Conservation (phyloP, 192 early-diverging fungal genomes). For the Coemansia sp. region DNA sequence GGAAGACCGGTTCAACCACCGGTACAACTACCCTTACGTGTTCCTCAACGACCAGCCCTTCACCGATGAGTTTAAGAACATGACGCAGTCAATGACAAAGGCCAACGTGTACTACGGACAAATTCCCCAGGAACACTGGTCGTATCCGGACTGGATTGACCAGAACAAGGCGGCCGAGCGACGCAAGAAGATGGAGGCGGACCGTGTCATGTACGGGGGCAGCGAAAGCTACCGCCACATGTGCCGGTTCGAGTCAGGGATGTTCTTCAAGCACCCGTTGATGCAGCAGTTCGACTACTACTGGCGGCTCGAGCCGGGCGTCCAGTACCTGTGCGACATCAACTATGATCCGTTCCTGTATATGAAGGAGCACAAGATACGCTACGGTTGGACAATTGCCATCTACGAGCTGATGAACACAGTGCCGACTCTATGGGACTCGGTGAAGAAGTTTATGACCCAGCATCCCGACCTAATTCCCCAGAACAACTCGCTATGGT, state of each 20-base stretch:
- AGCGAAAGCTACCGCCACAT: constrained; percentile 47
- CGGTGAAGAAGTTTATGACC: constrained; percentile 46
- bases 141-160: constrained; percentile 71
- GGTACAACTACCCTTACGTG: constrained; percentile 77
- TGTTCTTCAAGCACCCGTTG: constrained; percentile 39
- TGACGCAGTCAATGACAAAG: constrained; percentile 51
- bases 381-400: constrained; percentile 46
- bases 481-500: constrained; percentile 18
- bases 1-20: constrained; percentile 73
- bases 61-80: constrained; percentile 57
- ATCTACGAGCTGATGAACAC: constrained; percentile 45
- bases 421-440: constrained; percentile 41
- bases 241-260: constrained; percentile 45
- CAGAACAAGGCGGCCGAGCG: constrained; percentile 43
- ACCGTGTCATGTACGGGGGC: constrained; percentile 34
- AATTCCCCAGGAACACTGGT: constrained; percentile 67
- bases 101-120: constrained; percentile 58
- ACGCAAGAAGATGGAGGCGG: constrained; percentile 51
- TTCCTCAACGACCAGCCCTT: constrained; percentile 78
- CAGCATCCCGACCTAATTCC: constrained; percentile 20
- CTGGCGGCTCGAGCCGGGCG: constrained; percentile 47
- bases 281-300: constrained; percentile 45
- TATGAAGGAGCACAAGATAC: constrained; percentile 36
- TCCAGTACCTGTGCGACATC: constrained; percentile 48
- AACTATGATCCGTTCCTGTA: constrained; percentile 47